Base-by-base conservation (phyloP, 148 eudicot species). In the Diospyros lotus region DNA sequence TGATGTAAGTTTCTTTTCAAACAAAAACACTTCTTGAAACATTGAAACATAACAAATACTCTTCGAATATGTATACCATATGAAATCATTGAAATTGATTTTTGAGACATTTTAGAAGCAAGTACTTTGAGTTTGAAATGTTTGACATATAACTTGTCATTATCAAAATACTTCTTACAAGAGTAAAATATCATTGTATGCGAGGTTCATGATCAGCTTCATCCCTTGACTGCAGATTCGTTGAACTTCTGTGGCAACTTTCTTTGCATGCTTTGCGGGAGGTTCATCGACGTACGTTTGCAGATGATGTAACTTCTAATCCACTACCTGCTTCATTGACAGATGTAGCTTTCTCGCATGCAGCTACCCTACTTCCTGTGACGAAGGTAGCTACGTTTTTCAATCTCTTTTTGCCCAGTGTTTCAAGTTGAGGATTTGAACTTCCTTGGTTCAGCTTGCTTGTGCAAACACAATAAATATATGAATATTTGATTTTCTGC, bases 261-360 rank as follows among this genome's bases (percentile, higher is more conserved):
- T 95, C 99, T 69, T 85, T 95, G 80, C 99, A 95, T 89, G 97
- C 99, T 69, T 79, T 95, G 82, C 89, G 97, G 67, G 99, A 95
- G 82, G 99, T 95, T 76, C 99, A 92, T 77, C 87, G 94, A 42
- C 93, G 99, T 71, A 95, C 85, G 46, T 95, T 87, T 87, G 85
- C 96, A 48, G 96, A 88, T 61, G 99, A 95, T 85, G 90, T 95
- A 66, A 86, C 89, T 84, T 92, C 97, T 81, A 88, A 89, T 71
- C 97, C 99, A 68, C 82, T 92, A 79, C 99, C 99, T 52, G 91
- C 96, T 71, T 91, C 99, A 73, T 77, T 95, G 77, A 95, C 99
- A 44, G 97, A 95, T 81, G 99, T 95, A 61, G 97, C 99, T 80
- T 89, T 95, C 82, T 95, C 99, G 13, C 99, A 95, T 80, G 99